These are phyloP conservation scores for Zygnema circumcarinatum DNA, from an alignment of 139 green algal species.

Conservation along the genomic window DNA sequence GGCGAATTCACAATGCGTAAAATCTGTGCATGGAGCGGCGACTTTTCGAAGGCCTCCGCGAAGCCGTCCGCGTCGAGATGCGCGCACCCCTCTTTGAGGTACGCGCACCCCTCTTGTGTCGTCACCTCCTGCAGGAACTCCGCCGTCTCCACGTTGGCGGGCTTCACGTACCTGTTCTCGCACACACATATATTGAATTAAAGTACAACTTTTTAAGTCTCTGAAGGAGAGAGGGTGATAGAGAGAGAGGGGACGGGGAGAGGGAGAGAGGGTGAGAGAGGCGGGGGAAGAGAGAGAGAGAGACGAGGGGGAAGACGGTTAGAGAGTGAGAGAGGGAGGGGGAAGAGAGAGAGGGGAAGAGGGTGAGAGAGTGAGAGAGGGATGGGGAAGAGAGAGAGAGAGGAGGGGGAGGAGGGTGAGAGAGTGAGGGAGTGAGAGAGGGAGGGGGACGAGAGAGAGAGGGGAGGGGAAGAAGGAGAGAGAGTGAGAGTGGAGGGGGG, in stretches of 20 bases:
- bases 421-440: too few relatives aligned
- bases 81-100: conserved; percentile 26
- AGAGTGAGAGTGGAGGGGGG: too few relatives aligned
- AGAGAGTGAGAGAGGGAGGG: neutral
- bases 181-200: neutral
- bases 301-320: neutral
- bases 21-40: conserved; percentile 21
- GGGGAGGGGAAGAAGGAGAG: too few relatives aligned
- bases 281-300: neutral
- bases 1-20: conserved; percentile 58
- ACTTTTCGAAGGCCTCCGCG: conserved; percentile 35
- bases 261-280: neutral
- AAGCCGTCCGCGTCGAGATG: conserved; percentile 49
- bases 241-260: neutral
- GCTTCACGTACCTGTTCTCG: conserved; percentile 50
- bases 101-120: conserved; percentile 38
- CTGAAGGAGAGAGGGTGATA: neutral
- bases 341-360: neutral
- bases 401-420: too few relatives aligned
- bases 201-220: neutral
- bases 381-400: too few relatives aligned
- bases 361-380: too few relatives aligned
- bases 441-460: too few relatives aligned
- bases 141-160: conserved; percentile 18
- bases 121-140: conserved; percentile 46